Percentiles rank a stretch among this genome's conserved stretches.
phyloP scores from a whole-genome alignment of 2,329 filamentous ascomycete species.

The Westerdykella ornata region DNA sequence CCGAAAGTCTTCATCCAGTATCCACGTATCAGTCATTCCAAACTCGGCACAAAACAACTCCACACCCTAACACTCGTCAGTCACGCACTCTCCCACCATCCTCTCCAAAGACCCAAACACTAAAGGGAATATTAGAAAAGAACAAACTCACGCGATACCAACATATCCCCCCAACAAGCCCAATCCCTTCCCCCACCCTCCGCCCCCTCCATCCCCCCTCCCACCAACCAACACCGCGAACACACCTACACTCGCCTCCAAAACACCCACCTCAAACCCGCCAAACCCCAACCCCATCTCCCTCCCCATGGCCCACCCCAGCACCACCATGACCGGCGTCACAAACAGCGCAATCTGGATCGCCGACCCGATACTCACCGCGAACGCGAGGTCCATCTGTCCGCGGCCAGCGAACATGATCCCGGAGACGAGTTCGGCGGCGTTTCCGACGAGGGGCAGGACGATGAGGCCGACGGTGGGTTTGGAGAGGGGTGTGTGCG shows the following conservation, averaged over 20 bases:
- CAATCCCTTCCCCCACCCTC: too few species aligned
- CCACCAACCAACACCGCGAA: conserved; percentile 6
- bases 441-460: conserved; percentile 56
- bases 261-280: conserved; percentile 65
- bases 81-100: too few species aligned
- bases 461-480: conserved; percentile 56
- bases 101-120: too few species aligned
- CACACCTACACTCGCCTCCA: conserved; percentile 22
- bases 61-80: too few species aligned
- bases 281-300: conserved; percentile 71
- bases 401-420: conserved; percentile 52
- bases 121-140: too few species aligned
- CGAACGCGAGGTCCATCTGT: conserved; percentile 57
- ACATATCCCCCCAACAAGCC: too few species aligned
- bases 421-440: conserved; percentile 55
- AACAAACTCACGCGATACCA: too few species aligned
- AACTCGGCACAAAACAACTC: too few species aligned
- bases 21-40: too few species aligned
- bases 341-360: conserved; percentile 56
- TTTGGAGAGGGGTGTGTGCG: conserved; percentile 42
- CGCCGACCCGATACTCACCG: conserved; percentile 53
- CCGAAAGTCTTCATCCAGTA: too few species aligned
- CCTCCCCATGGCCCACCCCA: conserved; percentile 51
- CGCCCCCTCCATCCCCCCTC: too few species aligned
- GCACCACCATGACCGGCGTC: conserved; percentile 51